Evolutionary conservation across 805 yeast species (phyloP).

Genomic region (Scheffersomyces ergatensis): DNA sequence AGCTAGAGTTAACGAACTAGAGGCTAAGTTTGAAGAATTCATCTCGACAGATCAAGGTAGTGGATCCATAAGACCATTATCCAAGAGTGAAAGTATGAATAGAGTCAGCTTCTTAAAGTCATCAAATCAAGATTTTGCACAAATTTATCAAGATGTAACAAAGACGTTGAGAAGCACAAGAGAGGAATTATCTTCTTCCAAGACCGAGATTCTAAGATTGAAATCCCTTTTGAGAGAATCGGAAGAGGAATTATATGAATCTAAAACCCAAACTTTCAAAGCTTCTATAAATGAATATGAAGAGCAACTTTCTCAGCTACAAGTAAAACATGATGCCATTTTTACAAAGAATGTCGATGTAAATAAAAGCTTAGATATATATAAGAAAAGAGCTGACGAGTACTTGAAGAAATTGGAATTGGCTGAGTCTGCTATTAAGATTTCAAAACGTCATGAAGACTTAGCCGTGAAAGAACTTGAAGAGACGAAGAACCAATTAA

Average conservation of each 20-base stretch:
- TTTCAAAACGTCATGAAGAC: conserved; percentile 62
- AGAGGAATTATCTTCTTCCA: conserved; percentile 40
- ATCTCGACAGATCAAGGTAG: conserved; percentile 10
- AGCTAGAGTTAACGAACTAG: conserved; percentile 29
- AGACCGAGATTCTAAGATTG: conserved; percentile 39
- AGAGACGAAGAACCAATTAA: conserved; percentile 41
- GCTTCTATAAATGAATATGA: conserved; percentile 32
- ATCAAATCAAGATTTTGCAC: conserved; percentile 44
- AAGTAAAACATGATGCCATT: conserved; percentile 56
- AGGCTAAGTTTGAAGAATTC: conserved; percentile 23
- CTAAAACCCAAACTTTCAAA: conserved; percentile 41
- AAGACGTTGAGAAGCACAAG: conserved; percentile 43
- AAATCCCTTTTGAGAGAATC: conserved; percentile 40
- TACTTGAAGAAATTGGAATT: conserved; percentile 70
- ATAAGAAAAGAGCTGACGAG: conserved; percentile 70
- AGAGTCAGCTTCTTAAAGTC: conserved; percentile 22
- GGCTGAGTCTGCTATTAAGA: conserved; percentile 70
- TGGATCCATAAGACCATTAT: conserved; percentile 11
- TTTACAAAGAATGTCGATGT: conserved; percentile 57
- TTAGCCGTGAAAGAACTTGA: conserved; percentile 49
- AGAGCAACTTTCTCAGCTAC: conserved; percentile 45
- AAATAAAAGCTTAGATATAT: conserved; percentile 52
- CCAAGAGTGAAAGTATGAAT: conserved; percentile 34
- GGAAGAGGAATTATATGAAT: conserved; percentile 42
- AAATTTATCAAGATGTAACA: conserved; percentile 49